phyloP scores from a whole-genome alignment of 441 rosid genomes.

The Syzygium syzygioides region DNA sequence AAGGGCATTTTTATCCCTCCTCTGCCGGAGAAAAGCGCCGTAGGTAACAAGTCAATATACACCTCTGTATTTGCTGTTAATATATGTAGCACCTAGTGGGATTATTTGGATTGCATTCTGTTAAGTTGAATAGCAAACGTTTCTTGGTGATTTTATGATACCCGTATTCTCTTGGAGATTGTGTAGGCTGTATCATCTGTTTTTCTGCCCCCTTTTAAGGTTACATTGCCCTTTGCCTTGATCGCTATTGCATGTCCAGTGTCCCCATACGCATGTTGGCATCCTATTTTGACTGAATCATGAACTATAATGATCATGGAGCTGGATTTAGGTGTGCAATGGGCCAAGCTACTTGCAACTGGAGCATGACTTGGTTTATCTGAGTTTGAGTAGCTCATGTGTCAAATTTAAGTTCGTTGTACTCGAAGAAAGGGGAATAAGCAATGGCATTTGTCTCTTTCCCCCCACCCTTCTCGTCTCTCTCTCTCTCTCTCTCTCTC shows the following conservation, averaged over 20 bases:
- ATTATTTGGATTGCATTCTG: not conserved
- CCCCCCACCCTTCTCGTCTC: not conserved
- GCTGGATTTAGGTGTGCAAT: not conserved
- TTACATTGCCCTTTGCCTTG: not conserved
- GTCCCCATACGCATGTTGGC: not conserved
- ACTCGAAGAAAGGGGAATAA: not conserved
- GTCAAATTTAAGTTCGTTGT: not conserved
- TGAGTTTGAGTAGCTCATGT: not conserved
- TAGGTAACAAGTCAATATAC: slow-evolving; percentile 44
- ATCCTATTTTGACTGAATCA: not conserved
- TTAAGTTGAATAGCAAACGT: not conserved
- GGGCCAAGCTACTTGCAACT: not conserved
- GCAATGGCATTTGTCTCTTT: not conserved
- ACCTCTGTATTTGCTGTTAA: not conserved
- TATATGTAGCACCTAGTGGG: not conserved
- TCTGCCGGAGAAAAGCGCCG: slow-evolving; percentile 97
- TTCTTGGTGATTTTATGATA: not conserved
- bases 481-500: not conserved
- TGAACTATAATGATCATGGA: not conserved
- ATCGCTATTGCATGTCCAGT: not conserved
- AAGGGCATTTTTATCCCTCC: slow-evolving; percentile 95
- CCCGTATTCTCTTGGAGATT: not conserved
- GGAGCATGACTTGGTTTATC: not conserved
- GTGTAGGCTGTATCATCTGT: not conserved
- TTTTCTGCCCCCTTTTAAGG: not conserved